Evolutionary conservation across 768 basidiomycete genomes (phyloP), one percentile per base, ranked within the genome.

Genomic region (Tephrocybe sp.): DNA sequence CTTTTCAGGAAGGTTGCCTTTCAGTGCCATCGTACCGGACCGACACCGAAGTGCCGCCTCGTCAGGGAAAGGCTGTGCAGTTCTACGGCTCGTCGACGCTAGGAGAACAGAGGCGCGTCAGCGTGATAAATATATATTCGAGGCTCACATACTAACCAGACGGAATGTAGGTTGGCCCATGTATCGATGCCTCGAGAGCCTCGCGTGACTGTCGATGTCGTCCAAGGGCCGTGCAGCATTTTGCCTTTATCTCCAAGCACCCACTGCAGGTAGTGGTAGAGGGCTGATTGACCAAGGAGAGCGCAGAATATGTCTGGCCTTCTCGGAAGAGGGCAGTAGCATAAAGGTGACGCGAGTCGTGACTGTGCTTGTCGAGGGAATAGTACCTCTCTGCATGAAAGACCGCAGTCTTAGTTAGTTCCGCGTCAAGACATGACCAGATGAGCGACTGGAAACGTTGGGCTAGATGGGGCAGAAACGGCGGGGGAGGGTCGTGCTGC

Each of bases 371-470:
- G 67, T 89, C 84, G 66, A 89, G 69, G 32, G 83, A 79, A 64
- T 78, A 87, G 65, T 89, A 89, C 55, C 90, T 74, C 69, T 95
- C 93, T 28, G 92, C 90, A 71, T 89, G 89, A 73, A 96, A 96
- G 38, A 91, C 79, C 32, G 92, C 92, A 11, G 90, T 84, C 66
- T 78, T 80, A 59, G 80, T 74, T 37, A 93, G 82, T 60, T 87
- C 87, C 47, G 83, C 78, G 71, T 93, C 91, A 51, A 93, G 83
- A 69, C 84, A 91, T 59, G 83, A 82, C 89, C 90, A 92, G 60
- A 92, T 76, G 54, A 93, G 75, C 44, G 79, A 71, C 56, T 79
- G 79, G 63, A 88, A 86, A 56, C 87, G 86, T 67, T 82, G 80
- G 42, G 77, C 74, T 61, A 89, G 80, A 62, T 78, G 71, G 54